Evolutionary conservation across 2,329 filamentous ascomycete species (phyloP).

Genomic region (Chaetomium strumarium): DNA sequence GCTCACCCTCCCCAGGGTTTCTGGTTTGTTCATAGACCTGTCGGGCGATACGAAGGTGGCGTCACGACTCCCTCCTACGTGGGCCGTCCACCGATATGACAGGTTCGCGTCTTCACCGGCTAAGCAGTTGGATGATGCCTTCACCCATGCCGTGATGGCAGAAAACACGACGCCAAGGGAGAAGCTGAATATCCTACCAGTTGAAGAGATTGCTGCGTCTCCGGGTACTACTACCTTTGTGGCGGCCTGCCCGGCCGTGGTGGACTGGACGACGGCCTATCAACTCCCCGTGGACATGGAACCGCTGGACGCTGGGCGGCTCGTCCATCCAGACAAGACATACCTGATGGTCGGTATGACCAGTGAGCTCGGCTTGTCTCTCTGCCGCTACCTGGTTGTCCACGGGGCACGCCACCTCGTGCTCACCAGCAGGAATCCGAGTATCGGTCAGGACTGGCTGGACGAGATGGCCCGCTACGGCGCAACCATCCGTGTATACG

Average conservation of each 20-base stretch:
- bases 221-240: background rate
- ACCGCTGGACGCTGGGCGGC: background rate
- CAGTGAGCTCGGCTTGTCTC: slow-evolving; percentile 32
- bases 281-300: background rate
- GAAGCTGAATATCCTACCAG: background rate
- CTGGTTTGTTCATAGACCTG: too few relatives aligned
- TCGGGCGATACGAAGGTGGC: too few relatives aligned
- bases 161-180: too few relatives aligned
- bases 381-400: slow-evolving; percentile 36
- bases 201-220: background rate
- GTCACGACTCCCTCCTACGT: too few relatives aligned
- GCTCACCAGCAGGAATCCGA: slow-evolving; percentile 35
- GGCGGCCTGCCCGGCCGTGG: background rate
- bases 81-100: too few relatives aligned
- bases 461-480: slow-evolving; percentile 1
- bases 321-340: slow-evolving; percentile 19
- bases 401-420: slow-evolving; percentile 34
- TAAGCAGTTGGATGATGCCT: too few relatives aligned
- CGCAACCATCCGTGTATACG: background rate
- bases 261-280: background rate
- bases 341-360: slow-evolving; percentile 32
- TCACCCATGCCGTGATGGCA: too few relatives aligned
- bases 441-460: slow-evolving; percentile 26
- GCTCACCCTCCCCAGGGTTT: too few relatives aligned
- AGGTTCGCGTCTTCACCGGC: too few relatives aligned